Conservation (phyloP, 805 yeast species). For the Cyberlindnera mycetangii region DNA sequence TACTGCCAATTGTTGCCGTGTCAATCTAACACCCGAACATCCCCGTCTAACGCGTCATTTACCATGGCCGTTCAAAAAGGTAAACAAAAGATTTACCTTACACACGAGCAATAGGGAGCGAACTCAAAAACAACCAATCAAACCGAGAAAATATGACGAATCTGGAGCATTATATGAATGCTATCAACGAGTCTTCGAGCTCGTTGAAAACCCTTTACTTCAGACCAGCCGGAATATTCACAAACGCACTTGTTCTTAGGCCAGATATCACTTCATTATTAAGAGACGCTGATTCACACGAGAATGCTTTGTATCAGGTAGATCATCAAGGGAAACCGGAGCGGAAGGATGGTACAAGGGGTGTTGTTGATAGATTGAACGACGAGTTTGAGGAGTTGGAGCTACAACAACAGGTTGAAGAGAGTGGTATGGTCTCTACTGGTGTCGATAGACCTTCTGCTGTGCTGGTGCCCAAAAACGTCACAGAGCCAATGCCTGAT, state of each 20-base stretch:
- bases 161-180: conserved; percentile 8
- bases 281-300: conserved; percentile 55
- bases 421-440: conserved; percentile 12
- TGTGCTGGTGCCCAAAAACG: conserved; percentile 25
- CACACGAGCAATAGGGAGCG: no score
- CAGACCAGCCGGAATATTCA: conserved; percentile 58
- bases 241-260: conserved; percentile 54
- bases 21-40: neutral
- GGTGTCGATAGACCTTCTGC: conserved; percentile 17
- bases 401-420: conserved; percentile 21
- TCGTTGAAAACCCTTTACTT: conserved; percentile 39
- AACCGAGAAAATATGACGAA: conserved; percentile 13
- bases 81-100: neutral
- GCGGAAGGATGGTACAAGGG: conserved; percentile 49
- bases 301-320: conserved; percentile 47
- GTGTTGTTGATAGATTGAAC: conserved; percentile 34
- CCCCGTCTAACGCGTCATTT: neutral
- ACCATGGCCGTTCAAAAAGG: neutral
- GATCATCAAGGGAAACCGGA: conserved; percentile 37
- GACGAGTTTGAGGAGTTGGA: conserved; percentile 34
- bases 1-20: no score
- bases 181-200: conserved; percentile 17
- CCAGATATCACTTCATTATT: conserved; percentile 55
- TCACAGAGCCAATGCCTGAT: conserved; percentile 13
- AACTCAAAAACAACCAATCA: neutral